A percentile compares a stretch with the other conserved stretches of the same genome.
phyloP scores from a whole-genome alignment of 2,329 filamentous ascomycete species.

The Phialemonium atrogriseum region DNA sequence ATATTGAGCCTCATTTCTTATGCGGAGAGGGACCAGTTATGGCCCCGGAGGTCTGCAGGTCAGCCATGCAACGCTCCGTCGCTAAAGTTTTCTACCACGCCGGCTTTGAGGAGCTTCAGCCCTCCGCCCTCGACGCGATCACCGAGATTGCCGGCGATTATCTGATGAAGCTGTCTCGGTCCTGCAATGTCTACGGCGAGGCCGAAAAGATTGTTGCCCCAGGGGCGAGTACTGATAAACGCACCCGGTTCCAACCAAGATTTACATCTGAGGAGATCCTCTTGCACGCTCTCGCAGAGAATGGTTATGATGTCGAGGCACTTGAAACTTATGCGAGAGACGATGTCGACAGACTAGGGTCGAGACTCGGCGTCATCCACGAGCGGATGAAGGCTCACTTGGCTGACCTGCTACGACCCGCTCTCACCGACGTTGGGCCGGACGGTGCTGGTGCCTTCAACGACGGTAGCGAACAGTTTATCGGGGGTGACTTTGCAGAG shows the following conservation, averaged over 20 bases:
- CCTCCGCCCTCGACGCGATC: constrained; percentile 81
- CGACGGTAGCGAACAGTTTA: constrained; percentile 93
- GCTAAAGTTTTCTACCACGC: constrained; percentile 94
- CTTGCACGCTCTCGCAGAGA: constrained; percentile 76
- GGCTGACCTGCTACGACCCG: constrained; percentile 86
- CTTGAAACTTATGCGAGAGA: constrained; percentile 86
- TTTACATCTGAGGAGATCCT: constrained; percentile 81
- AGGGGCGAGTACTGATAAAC: constrained; percentile 28
- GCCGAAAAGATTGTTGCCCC: constrained; percentile 62
- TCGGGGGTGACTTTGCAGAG: constrained; percentile 93
- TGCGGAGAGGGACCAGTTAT: constrained; percentile 85
- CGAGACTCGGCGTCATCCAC: constrained; percentile 75
- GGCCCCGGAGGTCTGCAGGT: constrained; percentile 71
- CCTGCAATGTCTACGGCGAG: constrained; percentile 76
- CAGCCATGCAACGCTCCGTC: constrained; percentile 81
- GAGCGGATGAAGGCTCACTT: constrained; percentile 92
- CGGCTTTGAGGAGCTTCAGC: constrained; percentile 95
- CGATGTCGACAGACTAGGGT: constrained; percentile 78
- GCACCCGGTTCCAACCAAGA: constrained; percentile 46
- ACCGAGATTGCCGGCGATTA: constrained; percentile 87
- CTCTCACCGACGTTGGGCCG: constrained; percentile 67
- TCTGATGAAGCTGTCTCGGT: constrained; percentile 74
- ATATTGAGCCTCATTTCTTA: constrained; percentile 82
- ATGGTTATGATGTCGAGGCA: constrained; percentile 71
- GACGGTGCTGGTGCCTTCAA: constrained; percentile 91